These are phyloP conservation scores for Nigrograna mackinnonii DNA, from an alignment of 2,329 filamentous ascomycete genomes.

Conservation along the genomic window DNA sequence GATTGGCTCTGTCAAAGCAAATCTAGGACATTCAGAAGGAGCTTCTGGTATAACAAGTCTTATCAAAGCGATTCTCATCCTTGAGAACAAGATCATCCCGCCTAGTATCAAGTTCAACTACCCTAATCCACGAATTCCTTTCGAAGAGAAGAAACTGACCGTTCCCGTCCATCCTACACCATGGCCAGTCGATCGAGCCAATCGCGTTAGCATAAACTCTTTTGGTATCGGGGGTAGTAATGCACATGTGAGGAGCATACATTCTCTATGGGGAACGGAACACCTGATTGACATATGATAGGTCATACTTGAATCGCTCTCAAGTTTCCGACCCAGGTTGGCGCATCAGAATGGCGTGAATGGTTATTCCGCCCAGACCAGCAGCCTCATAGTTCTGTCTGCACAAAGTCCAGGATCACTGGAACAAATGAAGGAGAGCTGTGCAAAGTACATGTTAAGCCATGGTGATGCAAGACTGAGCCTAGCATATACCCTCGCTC, in stretches of 20 bases:
- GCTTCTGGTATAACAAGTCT: constrained; percentile 40
- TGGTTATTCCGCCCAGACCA: no score
- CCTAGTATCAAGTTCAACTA: constrained; percentile 21
- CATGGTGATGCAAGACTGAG: no score
- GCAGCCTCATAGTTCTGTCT: no score
- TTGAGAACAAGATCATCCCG: constrained; percentile 41
- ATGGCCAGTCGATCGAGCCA: constrained; percentile 18
- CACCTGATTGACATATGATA: constrained; percentile 6
- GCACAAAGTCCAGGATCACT: no score
- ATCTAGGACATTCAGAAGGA: constrained; percentile 48
- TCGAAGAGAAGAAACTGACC: constrained; percentile 21
- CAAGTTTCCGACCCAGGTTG: no score
- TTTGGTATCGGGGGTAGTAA: constrained; percentile 26
- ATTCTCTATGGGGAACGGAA: no score
- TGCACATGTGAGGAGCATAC: constrained; percentile 47
- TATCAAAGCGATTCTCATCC: constrained; percentile 41
- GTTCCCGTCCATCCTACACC: constrained; percentile 5
- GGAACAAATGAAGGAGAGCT: no score
- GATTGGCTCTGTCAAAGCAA: constrained; percentile 32
- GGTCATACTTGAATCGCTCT: constrained; percentile 14
- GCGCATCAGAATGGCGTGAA: no score
- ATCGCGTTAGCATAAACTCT: constrained; percentile 13
- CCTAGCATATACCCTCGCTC: no score
- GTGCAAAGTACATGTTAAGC: no score
- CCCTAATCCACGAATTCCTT: constrained; percentile 22